These are phyloP conservation scores for Hymenochaete sp. DNA, from an alignment of 1,284 basidiomycete species.

Conservation along the genomic window DNA sequence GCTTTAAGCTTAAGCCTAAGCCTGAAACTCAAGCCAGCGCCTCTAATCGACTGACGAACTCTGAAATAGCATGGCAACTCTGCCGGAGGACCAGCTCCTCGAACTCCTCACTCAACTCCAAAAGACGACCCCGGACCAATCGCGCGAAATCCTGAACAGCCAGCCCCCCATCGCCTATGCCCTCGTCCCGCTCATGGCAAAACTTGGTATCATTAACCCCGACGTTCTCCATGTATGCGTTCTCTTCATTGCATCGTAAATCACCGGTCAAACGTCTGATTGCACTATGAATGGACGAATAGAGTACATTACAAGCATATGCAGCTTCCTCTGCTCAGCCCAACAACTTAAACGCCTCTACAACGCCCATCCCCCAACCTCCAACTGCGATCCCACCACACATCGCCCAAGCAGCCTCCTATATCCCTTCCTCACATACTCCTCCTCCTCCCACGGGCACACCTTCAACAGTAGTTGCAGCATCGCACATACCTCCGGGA, in stretches of 20 bases:
- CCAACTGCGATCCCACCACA: constrained; percentile 7
- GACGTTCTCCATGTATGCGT: constrained; percentile 58
- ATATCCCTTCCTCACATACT: constrained; percentile 6
- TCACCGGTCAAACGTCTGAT: not conserved
- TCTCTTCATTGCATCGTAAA: constrained; percentile 2
- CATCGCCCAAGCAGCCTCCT: constrained; percentile 6
- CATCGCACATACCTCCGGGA: no score
- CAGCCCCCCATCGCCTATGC: constrained; percentile 71
- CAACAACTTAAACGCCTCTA: not conserved
- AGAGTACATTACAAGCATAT: constrained; percentile 10
- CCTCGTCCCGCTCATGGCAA: constrained; percentile 65
- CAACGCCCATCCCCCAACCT: not conserved
- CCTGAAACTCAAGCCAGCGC: no score
- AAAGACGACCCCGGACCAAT: constrained; percentile 67
- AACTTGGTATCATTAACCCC: constrained; percentile 61
- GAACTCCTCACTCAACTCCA: constrained; percentile 62
- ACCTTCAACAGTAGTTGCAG: no score
- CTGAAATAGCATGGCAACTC: no score
- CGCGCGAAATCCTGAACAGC: constrained; percentile 54
- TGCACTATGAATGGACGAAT: not conserved
- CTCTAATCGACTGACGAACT: no score
- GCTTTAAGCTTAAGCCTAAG: no score
- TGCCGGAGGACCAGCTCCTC: constrained; percentile 50
- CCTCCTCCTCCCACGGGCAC: constrained; percentile 3
- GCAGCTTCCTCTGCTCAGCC: not conserved